Evolutionary conservation across 1,284 basidiomycete genomes (phyloP).

Genomic region (Sanghuangporus weigelae): DNA sequence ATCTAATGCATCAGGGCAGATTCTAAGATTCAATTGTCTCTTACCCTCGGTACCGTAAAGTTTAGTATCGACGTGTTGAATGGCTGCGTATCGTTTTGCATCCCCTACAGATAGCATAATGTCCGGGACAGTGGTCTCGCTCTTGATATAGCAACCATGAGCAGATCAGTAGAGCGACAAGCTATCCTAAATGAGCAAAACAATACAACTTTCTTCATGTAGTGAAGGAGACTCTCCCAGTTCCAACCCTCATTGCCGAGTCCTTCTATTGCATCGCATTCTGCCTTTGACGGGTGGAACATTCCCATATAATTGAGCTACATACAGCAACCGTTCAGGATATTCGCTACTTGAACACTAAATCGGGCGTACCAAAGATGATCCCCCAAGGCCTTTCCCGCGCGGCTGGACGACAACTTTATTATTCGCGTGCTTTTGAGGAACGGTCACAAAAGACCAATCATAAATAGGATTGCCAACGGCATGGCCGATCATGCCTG

Average conservation of each 20-base stretch:
- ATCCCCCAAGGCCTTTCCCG: conserved; percentile 7
- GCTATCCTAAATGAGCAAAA: neutral
- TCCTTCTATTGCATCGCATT: conserved; percentile 11
- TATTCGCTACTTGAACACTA: neutral
- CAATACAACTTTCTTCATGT: conserved; percentile 8
- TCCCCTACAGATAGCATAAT: neutral
- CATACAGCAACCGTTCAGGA: neutral
- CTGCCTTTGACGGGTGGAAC: conserved; percentile 4
- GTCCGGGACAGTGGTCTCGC: neutral
- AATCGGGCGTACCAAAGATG: neutral
- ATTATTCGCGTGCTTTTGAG: conserved; percentile 7
- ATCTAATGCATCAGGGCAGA: neutral
- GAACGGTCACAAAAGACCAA: neutral
- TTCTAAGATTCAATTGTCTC: neutral
- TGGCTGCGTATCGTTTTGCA: neutral
- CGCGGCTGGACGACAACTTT: conserved; percentile 4
- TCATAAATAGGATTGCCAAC: conserved; percentile 6
- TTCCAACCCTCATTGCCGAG: conserved; percentile 20
- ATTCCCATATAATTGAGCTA: conserved; percentile 13
- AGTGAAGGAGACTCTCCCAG: conserved; percentile 15
- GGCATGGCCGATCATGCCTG: neutral
- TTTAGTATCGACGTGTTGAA: neutral
- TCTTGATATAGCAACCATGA: neutral
- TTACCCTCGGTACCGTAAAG: conserved; percentile 5
- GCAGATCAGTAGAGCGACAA: neutral